Percentiles rank a stretch among this genome's conserved stretches.
phyloP scores from a whole-genome alignment of 2,329 filamentous ascomycete genomes.

The Trichoderma simmonsii region DNA sequence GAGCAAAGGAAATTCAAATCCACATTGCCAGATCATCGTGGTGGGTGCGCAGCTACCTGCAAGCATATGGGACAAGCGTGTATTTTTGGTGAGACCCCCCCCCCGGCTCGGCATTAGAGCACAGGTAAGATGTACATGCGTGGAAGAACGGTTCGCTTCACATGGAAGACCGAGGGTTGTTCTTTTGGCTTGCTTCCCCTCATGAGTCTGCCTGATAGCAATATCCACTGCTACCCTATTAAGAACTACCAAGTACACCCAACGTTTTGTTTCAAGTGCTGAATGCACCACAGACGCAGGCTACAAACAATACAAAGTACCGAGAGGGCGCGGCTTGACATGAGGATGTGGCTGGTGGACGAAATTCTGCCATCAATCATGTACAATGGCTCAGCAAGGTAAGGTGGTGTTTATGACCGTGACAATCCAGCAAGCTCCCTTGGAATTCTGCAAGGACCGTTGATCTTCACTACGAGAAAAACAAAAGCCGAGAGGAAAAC shows the following conservation, averaged over 20 bases:
- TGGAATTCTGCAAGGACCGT: background rate
- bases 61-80: background rate
- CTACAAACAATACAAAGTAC: background rate
- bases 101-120: conserved; percentile 23
- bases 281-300: background rate
- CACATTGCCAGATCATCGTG: background rate
- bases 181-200: conserved; percentile 9
- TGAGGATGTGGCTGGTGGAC: background rate
- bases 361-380: background rate
- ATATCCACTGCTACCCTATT: background rate
- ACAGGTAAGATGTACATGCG: conserved; percentile 18
- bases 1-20: background rate
- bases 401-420: background rate
- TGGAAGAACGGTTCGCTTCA: conserved; percentile 27
- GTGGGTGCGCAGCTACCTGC: background rate
- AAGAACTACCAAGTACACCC: background rate
- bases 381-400: background rate
- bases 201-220: background rate
- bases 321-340: background rate
- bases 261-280: background rate
- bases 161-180: conserved; percentile 24
- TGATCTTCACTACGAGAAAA: background rate
- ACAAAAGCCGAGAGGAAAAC: background rate
- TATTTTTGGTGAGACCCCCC: background rate
- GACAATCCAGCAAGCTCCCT: background rate